phyloP scores from a whole-genome alignment of 805 yeast species.

The Candida easanensis region DNA sequence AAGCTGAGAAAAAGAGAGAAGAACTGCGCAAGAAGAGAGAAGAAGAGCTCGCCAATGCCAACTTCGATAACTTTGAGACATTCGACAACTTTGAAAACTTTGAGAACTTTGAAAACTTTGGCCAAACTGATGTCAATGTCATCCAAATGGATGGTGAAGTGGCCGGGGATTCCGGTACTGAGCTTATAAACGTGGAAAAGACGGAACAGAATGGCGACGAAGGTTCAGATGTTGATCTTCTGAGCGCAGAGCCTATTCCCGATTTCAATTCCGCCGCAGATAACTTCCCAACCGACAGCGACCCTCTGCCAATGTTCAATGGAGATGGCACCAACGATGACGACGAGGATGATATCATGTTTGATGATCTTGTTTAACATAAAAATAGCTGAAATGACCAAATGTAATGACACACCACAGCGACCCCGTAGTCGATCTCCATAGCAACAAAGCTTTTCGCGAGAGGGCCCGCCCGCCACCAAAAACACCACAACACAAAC shows the following conservation, averaged over 20 bases:
- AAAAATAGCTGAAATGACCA: neutral
- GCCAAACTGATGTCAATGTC: slow-evolving; percentile 28
- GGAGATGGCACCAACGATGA: neutral
- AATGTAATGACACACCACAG: neutral
- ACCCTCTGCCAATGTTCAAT: neutral
- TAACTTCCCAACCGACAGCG: neutral
- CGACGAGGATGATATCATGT: slow-evolving; percentile 11
- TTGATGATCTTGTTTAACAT: slow-evolving; percentile 7
- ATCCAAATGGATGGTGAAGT: slow-evolving; percentile 30
- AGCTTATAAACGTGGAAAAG: neutral
- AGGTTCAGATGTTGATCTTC: neutral
- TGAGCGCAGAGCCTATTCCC: neutral
- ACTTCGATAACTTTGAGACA: slow-evolving; percentile 13
- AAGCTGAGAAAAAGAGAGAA: slow-evolving; percentile 13
- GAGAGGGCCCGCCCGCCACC: neutral
- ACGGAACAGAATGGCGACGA: neutral
- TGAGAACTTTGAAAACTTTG: slow-evolving; percentile 33
- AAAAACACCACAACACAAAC: neutral
- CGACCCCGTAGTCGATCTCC: neutral
- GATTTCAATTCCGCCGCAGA: neutral
- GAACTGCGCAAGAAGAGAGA: slow-evolving; percentile 3
- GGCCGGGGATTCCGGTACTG: slow-evolving; percentile 15
- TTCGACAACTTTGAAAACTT: slow-evolving; percentile 25
- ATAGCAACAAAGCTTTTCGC: neutral
- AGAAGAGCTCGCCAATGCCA: slow-evolving; percentile 4